Evolutionary conservation across 1,284 basidiomycete species (phyloP).

Genomic region (Heterobasidion irregulare): DNA sequence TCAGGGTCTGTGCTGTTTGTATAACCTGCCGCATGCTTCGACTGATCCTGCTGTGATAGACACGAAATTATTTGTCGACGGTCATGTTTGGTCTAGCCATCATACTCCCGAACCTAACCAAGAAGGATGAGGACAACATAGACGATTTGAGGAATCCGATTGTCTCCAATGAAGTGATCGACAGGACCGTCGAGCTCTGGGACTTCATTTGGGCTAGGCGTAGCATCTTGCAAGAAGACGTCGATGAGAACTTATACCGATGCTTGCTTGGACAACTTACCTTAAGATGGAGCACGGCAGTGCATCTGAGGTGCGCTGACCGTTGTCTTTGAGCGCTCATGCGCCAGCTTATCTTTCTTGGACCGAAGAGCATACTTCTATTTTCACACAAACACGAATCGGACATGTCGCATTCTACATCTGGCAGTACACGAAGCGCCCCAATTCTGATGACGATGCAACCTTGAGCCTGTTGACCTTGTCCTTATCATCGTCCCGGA

Average conservation of each 20-base stretch:
- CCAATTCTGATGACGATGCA: neutral
- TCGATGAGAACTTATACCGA: neutral
- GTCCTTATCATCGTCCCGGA: neutral
- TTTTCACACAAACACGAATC: neutral
- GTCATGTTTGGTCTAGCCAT: neutral
- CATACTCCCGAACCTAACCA: neutral
- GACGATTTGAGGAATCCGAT: neutral
- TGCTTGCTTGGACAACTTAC: neutral
- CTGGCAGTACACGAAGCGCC: neutral
- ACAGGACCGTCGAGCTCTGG: neutral
- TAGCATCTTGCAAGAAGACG: neutral
- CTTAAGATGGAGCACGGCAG: neutral
- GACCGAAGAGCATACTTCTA: neutral
- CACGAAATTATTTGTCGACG: neutral
- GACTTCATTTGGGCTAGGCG: neutral
- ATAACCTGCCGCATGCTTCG: too few relatives aligned
- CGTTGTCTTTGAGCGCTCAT: too few relatives aligned
- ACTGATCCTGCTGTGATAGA: neutral
- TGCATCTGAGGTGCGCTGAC: neutral
- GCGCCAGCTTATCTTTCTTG: too few relatives aligned
- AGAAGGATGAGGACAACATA: neutral
- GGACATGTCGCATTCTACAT: neutral
- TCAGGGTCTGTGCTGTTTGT: neutral
- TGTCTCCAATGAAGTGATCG: neutral
- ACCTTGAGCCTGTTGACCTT: neutral